A percentile compares a stretch with the other conserved stretches of the same genome.
phyloP scores from a whole-genome alignment of 2,329 filamentous ascomycete genomes.

The Cladophialophora yegresii region DNA sequence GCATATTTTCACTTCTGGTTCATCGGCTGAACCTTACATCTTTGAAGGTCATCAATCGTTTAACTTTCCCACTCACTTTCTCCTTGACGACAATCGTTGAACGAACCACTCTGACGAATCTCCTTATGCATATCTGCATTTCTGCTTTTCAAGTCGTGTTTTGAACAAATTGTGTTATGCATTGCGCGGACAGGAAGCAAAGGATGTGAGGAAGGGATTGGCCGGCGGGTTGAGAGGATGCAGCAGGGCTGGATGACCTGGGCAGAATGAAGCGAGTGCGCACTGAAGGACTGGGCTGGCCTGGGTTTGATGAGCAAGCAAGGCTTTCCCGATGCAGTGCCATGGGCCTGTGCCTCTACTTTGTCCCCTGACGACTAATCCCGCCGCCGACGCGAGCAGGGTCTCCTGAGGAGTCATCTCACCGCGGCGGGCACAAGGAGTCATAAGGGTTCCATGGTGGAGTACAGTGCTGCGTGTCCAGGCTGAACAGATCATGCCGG shows the following conservation, averaged over 20 bases:
- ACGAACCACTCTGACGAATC: constrained; percentile 23
- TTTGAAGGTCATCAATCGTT: constrained; percentile 1
- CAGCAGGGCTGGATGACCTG: constrained; percentile 12
- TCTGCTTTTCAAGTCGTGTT: constrained; percentile 7
- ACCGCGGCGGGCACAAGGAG: not conserved
- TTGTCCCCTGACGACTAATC: not conserved
- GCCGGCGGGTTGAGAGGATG: not conserved
- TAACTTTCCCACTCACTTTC: constrained; percentile 7
- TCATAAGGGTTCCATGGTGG: not conserved
- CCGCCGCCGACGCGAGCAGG: not conserved
- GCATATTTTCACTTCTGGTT: constrained; percentile 15
- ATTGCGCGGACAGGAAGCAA: constrained; percentile 1
- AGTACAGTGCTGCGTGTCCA: not conserved
- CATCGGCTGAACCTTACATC: constrained; percentile 11
- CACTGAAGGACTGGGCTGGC: constrained; percentile 11
- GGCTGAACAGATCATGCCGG: not conserved
- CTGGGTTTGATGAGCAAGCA: constrained; percentile 11
- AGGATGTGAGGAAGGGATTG: constrained; percentile 3
- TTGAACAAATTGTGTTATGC: constrained; percentile 20
- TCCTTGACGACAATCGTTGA: constrained; percentile 18
- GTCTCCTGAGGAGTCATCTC: not conserved
- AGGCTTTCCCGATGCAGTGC: constrained; percentile 2
- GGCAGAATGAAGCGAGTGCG: not conserved
- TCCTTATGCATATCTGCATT: constrained; percentile 16
- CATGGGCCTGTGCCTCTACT: not conserved